Evolutionary conservation across 768 basidiomycete species (phyloP).

Genomic region (Trametes cinnabarina): DNA sequence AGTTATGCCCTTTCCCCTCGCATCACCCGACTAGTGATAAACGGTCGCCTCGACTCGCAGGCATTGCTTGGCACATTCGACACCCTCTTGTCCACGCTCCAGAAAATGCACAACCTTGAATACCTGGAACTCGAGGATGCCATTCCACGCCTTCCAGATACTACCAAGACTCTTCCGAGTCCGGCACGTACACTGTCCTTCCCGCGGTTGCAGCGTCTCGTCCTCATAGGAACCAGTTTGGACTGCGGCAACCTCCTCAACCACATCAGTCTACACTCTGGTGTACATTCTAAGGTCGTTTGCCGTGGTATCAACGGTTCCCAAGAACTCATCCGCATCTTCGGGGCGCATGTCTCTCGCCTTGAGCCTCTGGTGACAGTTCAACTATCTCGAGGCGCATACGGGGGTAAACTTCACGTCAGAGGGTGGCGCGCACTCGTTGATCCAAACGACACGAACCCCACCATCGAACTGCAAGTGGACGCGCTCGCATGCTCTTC

Average conservation of each 20-base stretch:
- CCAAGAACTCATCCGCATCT: background rate
- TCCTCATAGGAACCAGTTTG: background rate
- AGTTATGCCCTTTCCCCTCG: background rate
- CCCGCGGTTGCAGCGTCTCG: background rate
- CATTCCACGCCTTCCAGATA: background rate
- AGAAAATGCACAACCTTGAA: background rate
- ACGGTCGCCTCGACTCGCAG: background rate
- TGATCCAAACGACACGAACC: background rate
- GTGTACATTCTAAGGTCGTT: background rate
- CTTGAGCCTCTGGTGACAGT: background rate
- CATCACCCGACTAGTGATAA: conserved; percentile 1
- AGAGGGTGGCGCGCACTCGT: background rate
- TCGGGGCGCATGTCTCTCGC: background rate
- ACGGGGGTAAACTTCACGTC: background rate
- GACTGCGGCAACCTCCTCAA: conserved; percentile 6
- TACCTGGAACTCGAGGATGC: background rate
- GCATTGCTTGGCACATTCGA: conserved; percentile 4
- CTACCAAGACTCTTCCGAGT: background rate
- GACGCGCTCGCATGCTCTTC: background rate
- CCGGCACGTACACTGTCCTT: background rate
- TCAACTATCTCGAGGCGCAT: background rate
- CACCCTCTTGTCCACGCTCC: background rate
- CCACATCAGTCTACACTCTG: background rate
- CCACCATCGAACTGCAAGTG: background rate
- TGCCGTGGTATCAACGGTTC: background rate